Conservation (phyloP, 2,329 filamentous ascomycete species). For the Diaporthe batatas region DNA sequence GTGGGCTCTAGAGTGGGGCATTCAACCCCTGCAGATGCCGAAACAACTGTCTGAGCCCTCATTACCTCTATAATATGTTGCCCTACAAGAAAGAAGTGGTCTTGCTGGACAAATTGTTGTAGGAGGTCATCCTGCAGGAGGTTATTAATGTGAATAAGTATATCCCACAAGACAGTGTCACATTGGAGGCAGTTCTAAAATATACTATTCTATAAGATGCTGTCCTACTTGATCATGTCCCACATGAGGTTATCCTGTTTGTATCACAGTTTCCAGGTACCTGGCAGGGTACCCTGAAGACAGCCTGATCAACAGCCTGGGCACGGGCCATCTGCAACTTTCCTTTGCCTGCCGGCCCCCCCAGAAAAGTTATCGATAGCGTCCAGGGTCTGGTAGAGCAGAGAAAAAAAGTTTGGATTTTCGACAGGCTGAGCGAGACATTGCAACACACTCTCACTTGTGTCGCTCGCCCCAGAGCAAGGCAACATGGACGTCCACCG, state of each 20-base stretch:
- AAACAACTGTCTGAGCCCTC: background rate
- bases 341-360: background rate
- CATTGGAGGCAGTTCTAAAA: background rate
- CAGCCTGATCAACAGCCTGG: background rate
- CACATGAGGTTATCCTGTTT: background rate
- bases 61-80: too few species aligned
- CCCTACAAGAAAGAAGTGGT: too few species aligned
- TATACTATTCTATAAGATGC: background rate
- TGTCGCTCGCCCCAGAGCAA: conserved; percentile 27
- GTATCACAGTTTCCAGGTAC: background rate
- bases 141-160: too few species aligned
- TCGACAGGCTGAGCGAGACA: background rate
- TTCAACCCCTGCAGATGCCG: conserved; percentile 5
- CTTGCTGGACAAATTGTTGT: too few species aligned
- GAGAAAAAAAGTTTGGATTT: conserved; percentile 43
- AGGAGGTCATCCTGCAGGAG: too few species aligned
- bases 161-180: background rate
- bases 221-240: background rate
- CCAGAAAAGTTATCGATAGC: conserved; percentile 19
- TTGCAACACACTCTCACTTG: conserved; percentile 14
- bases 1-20: conserved; percentile 2
- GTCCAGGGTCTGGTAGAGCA: conserved; percentile 22
- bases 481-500: conserved; percentile 91
- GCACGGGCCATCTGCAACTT: conserved; percentile 16
- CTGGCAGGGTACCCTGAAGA: background rate